Percentiles rank a stretch among this genome's conserved stretches.
These are phyloP conservation scores for Fusarium denticulatum DNA, from an alignment of 2,329 filamentous ascomycete genomes.

Conservation along the genomic window DNA sequence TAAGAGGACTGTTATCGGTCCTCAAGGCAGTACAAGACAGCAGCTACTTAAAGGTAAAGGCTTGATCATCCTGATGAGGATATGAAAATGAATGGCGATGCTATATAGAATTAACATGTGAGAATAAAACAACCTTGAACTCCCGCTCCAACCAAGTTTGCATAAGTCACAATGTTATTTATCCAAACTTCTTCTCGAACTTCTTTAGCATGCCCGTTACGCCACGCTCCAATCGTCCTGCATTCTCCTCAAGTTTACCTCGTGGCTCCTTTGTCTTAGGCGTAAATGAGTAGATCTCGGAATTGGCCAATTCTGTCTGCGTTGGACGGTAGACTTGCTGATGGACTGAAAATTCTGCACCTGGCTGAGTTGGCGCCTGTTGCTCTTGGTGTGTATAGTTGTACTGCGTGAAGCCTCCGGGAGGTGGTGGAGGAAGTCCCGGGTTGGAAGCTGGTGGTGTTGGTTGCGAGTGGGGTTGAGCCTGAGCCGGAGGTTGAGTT, in stretches of 20 bases:
- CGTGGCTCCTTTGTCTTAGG: slow-evolving; percentile 55
- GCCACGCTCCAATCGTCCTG: slow-evolving; percentile 74
- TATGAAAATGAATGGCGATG: background rate
- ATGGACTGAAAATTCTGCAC: slow-evolving; percentile 68
- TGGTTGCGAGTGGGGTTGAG: slow-evolving; percentile 43
- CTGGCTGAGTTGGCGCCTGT: slow-evolving; percentile 34
- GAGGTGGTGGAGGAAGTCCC: slow-evolving; percentile 55
- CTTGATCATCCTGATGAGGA: background rate
- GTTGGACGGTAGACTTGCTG: slow-evolving; percentile 76
- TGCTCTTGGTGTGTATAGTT: slow-evolving; percentile 48
- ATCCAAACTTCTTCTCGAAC: slow-evolving; percentile 79
- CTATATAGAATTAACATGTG: slow-evolving; percentile 9
- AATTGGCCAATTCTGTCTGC: slow-evolving; percentile 64
- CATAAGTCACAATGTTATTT: slow-evolving; percentile 14
- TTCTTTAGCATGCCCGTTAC: slow-evolving; percentile 79
- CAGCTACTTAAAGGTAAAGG: background rate
- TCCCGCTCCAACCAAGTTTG: slow-evolving; percentile 16
- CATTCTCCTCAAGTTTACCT: slow-evolving; percentile 70
- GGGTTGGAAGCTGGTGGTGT: slow-evolving; percentile 50
- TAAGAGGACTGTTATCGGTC: too few relatives aligned
- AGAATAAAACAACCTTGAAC: slow-evolving; percentile 19
- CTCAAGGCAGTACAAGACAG: background rate
- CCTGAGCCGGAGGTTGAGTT: slow-evolving; percentile 46
- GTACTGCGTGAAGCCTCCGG: slow-evolving; percentile 67
- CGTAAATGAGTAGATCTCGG: slow-evolving; percentile 49